A percentile compares a stretch with the other conserved stretches of the same genome.
phyloP scores from a whole-genome alignment of 2,329 filamentous ascomycete genomes.

The Exophiala calicioides region DNA sequence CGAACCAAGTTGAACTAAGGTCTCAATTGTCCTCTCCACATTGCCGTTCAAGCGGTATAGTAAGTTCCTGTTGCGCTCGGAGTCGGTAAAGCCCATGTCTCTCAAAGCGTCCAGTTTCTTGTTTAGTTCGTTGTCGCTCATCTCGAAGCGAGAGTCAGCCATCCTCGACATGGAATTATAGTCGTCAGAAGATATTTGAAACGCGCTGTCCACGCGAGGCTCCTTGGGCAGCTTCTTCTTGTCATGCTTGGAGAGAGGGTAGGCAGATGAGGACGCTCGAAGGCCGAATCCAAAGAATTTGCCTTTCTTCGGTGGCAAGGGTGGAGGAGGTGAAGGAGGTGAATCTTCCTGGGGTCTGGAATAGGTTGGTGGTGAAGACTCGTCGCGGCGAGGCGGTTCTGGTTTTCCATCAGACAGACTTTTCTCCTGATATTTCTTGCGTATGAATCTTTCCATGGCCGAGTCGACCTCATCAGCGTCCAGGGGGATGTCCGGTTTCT shows the following conservation, averaged over 20 bases:
- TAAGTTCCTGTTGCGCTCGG: slow-evolving; percentile 76
- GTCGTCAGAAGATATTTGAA: slow-evolving; percentile 27
- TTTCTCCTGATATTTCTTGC: slow-evolving; percentile 83
- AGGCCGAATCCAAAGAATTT: slow-evolving; percentile 65
- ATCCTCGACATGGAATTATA: slow-evolving; percentile 27
- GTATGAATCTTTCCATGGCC: slow-evolving; percentile 92
- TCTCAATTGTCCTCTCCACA: slow-evolving; percentile 81
- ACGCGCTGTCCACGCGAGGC: slow-evolving; percentile 32
- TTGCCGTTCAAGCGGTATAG: slow-evolving; percentile 82
- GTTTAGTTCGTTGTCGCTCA: slow-evolving; percentile 57
- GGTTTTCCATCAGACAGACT: slow-evolving; percentile 51
- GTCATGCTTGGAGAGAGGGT: slow-evolving; percentile 57
- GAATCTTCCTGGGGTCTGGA: slow-evolving; percentile 52
- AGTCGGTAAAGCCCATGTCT: slow-evolving; percentile 91
- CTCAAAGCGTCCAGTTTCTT: slow-evolving; percentile 73
- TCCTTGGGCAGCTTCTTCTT: slow-evolving; percentile 39
- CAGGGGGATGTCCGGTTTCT: slow-evolving; percentile 79
- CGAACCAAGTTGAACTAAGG: slow-evolving; percentile 79
- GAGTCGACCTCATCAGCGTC: slow-evolving; percentile 91
- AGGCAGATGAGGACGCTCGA: slow-evolving; percentile 70
- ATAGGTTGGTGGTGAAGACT: slow-evolving; percentile 54
- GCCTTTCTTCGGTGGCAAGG: slow-evolving; percentile 58
- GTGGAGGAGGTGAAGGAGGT: slow-evolving; percentile 53
- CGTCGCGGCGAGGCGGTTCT: slow-evolving; percentile 38
- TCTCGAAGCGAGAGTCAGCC: slow-evolving; percentile 22